phyloP scores from a whole-genome alignment of 768 basidiomycete genomes.

The Russula dissimulans region DNA sequence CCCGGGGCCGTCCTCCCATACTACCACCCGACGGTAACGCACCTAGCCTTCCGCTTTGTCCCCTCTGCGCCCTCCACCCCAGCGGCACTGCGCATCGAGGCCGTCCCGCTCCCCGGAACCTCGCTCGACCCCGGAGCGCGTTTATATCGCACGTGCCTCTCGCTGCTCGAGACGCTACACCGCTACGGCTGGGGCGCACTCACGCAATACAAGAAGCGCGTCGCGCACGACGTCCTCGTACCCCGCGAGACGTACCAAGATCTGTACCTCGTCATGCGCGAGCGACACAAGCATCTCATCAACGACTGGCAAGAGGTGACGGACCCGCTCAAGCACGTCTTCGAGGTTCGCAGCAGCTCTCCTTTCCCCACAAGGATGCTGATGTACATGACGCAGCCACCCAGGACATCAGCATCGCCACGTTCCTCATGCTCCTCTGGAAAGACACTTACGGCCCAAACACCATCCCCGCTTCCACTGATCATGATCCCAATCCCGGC shows the following conservation, averaged over 20 bases:
- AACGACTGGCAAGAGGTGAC: slow-evolving; percentile 72
- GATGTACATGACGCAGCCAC: background rate
- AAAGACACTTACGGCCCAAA: slow-evolving; percentile 47
- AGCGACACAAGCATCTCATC: slow-evolving; percentile 70
- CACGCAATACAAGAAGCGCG: slow-evolving; percentile 79
- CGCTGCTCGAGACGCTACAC: slow-evolving; percentile 73
- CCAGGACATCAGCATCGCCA: slow-evolving; percentile 91
- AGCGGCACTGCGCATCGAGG: slow-evolving; percentile 46
- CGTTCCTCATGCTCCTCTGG: slow-evolving; percentile 90
- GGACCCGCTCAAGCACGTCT: slow-evolving; percentile 85
- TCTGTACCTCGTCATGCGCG: slow-evolving; percentile 78
- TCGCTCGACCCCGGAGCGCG: slow-evolving; percentile 48
- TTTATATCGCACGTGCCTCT: slow-evolving; percentile 71
- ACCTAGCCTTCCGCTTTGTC: slow-evolving; percentile 76
- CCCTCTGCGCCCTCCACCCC: slow-evolving; percentile 21
- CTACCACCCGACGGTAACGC: slow-evolving; percentile 78
- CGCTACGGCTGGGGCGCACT: slow-evolving; percentile 84
- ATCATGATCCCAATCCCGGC: too few relatives aligned
- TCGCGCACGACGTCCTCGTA: slow-evolving; percentile 73
- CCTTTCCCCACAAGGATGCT: background rate
- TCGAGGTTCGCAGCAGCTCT: slow-evolving; percentile 44
- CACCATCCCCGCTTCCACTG: background rate
- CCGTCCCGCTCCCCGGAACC: slow-evolving; percentile 37
- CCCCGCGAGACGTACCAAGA: slow-evolving; percentile 79
- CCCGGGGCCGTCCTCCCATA: slow-evolving; percentile 55